Evolutionary conservation across 305 asterid genomes (phyloP), one percentile per base, ranked within the genome.

Genomic region (Stenogyne calaminthoides): DNA sequence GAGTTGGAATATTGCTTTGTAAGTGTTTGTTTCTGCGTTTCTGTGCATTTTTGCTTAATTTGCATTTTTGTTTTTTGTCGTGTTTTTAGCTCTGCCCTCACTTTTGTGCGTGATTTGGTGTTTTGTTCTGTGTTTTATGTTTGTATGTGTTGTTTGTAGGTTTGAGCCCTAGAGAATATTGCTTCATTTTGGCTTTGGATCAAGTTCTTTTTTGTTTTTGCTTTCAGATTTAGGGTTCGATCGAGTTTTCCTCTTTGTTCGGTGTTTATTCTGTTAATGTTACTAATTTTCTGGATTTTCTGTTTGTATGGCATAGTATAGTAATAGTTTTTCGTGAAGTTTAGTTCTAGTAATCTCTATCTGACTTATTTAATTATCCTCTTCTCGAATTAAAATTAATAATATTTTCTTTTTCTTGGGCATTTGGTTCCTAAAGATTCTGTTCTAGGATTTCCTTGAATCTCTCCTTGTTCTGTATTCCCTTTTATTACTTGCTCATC

Each of bases 191-290:
- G 70, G 78, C 46, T 74, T 75, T 74, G 75, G 85, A 80, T 87
- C 85, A 83, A 71, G 73, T 72, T 61, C 34, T 27, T 67, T 36
- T n/a, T 74, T 15, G 55, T 36, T 27, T 51, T 66, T 34, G 60
- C 67, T 22, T 22, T 10, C 47, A 6, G 82, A 74, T 79, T 81
- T 84, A 84, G 80, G 87, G 86, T 70, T 79, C 47, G 79, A 82
- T 80, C 69, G 72, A 74, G 65, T 74, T 74, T 37, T 52, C 61
- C 56, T 69, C 49, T 29, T 36, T 73, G 42, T 9, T 18, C 47
- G 46, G 9, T 76, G 11, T 62, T 46, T 80, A 10, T 19, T 12
- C 36, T 12, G 40, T 52, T 39, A 57, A 34, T 61, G 67, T 19
- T 55, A 51, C 3, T 49, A 40, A 6, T 25, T 59, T 42, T 42